These are phyloP conservation scores for Uronychia setigera DNA, from an alignment of 73 alveolate genomes.

Conservation along the genomic window DNA sequence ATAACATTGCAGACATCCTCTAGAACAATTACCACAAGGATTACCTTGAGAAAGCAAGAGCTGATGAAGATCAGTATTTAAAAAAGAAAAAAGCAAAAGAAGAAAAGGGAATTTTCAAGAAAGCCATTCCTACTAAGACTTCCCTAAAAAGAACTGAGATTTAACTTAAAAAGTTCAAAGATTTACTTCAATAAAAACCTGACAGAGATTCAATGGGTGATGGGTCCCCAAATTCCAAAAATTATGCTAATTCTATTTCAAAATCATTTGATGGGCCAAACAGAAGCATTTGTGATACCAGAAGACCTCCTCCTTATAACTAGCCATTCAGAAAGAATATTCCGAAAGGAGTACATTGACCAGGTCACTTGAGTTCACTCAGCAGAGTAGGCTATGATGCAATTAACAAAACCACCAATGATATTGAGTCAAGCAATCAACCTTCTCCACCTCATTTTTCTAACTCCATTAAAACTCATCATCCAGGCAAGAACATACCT, in stretches of 20 bases:
- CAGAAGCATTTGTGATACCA: no score
- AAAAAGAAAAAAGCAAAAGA: background rate
- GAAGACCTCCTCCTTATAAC: no score
- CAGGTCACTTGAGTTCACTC: no score
- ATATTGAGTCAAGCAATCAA: background rate
- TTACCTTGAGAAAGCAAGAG: background rate
- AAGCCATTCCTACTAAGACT: background rate
- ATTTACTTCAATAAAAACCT: no score
- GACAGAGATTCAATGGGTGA: background rate
- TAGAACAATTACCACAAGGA: background rate
- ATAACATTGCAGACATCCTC: background rate
- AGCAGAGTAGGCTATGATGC: no score
- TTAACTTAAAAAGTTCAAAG: background rate
- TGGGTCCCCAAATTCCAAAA: background rate
- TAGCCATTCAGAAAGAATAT: no score
- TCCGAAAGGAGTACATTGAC: no score
- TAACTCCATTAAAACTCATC: no score
- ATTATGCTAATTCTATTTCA: background rate
- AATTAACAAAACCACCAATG: background rate
- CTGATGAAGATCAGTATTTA: background rate
- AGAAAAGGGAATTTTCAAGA: background rate
- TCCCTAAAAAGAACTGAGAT: background rate
- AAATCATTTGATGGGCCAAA: no score
- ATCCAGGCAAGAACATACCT: no score
- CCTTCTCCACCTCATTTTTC: no score